Conservation (phyloP, 75 land plant genomes). For the Cunninghamia lanceolata region DNA sequence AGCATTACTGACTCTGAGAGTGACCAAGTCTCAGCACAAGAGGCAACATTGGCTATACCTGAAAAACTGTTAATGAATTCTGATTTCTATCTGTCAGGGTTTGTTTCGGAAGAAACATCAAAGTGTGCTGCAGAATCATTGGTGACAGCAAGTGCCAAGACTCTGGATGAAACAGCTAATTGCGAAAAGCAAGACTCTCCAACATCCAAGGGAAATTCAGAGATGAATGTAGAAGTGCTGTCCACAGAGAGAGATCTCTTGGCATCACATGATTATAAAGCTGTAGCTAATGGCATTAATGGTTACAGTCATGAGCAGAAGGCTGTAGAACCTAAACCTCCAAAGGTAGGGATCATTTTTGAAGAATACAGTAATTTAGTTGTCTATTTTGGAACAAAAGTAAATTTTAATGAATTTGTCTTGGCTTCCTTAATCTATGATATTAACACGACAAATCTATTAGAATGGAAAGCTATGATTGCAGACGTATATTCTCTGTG, state of each 20-base stretch:
- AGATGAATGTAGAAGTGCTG: background rate
- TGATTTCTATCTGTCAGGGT: conserved; percentile 9
- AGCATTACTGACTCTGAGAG: background rate
- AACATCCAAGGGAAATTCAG: conserved; percentile 15
- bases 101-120: conserved; percentile 9
- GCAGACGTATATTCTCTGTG: background rate
- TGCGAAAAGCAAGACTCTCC: conserved; percentile 22
- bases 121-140: background rate
- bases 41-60: conserved; percentile 40
- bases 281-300: conserved; percentile 28
- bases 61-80: conserved; percentile 24
- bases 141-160: background rate
- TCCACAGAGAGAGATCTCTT: background rate
- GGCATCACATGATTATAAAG: background rate
- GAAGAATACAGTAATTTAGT: background rate
- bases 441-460: background rate
- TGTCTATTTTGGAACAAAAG: background rate
- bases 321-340: conserved; percentile 19
- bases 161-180: conserved; percentile 9
- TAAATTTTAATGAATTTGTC: background rate
- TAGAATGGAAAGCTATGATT: background rate
- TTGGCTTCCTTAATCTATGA: background rate
- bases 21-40: conserved; percentile 21
- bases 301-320: conserved; percentile 16
- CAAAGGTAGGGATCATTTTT: conserved; percentile 19